Evolutionary conservation across 148 eudicot genomes (phyloP).

Genomic region (Linanthus parryae): DNA sequence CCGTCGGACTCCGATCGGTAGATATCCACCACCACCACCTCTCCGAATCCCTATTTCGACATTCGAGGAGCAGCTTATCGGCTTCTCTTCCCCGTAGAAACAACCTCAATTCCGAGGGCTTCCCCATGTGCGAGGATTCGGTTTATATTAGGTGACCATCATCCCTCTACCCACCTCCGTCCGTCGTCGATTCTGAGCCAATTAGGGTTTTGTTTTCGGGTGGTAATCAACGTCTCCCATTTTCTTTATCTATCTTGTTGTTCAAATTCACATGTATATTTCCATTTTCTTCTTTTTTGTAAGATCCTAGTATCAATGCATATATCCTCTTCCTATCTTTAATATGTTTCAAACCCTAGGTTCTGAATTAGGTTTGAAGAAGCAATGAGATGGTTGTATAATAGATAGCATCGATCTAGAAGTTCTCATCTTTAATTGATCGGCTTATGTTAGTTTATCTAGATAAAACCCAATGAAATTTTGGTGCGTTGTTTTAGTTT

Average conservation of each 20-base stretch:
- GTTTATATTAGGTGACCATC: too few species aligned
- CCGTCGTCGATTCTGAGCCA: conserved; percentile 6
- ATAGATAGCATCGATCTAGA: background rate
- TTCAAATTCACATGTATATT: background rate
- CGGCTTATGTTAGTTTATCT: conserved; percentile 11
- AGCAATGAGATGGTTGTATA: too few species aligned
- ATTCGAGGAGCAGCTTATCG: background rate
- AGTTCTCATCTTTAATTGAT: background rate
- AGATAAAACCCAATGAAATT: conserved; percentile 64
- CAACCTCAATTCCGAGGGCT: too few species aligned
- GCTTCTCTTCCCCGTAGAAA: background rate
- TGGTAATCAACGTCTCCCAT: background rate
- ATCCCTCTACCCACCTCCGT: too few species aligned
- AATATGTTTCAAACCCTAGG: conserved; percentile 19
- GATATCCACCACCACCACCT: conserved; percentile 1
- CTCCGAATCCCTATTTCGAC: conserved; percentile 10
- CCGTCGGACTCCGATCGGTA: conserved; percentile 6
- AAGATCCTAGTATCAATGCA: conserved; percentile 5
- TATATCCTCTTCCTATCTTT: too few species aligned
- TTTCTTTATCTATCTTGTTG: background rate
- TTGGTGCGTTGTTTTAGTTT: conserved; percentile 69
- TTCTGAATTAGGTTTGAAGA: conserved; percentile 15
- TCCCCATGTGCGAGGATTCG: background rate
- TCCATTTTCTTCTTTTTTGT: background rate
- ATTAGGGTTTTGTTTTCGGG: conserved; percentile 22